Conservation (phyloP, 306 rosid species). For the Pterocarpus santalinus region DNA sequence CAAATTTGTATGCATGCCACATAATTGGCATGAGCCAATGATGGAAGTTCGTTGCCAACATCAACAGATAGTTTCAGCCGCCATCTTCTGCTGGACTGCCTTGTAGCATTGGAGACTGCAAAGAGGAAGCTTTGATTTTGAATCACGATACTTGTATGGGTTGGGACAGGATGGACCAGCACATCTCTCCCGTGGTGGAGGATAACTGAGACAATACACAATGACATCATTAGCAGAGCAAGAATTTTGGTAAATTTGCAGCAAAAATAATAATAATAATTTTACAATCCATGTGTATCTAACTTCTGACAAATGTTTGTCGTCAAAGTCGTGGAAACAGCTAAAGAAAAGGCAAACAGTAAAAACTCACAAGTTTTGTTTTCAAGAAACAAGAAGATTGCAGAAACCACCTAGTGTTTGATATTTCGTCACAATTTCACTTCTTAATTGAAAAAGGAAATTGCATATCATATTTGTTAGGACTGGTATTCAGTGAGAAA, state of each 20-base stretch:
- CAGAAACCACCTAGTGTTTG: slow-evolving; percentile 4
- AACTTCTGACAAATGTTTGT: slow-evolving; percentile 11
- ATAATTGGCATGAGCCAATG: slow-evolving; percentile 36
- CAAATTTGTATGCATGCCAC: slow-evolving; percentile 37
- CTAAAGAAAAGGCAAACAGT: neutral
- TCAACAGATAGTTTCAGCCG: slow-evolving; percentile 54
- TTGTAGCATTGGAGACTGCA: slow-evolving; percentile 95
- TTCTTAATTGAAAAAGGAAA: neutral
- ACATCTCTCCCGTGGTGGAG: slow-evolving; percentile 85
- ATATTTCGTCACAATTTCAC: neutral
- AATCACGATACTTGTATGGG: slow-evolving; percentile 87
- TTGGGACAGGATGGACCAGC: slow-evolving; percentile 82
- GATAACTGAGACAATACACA: slow-evolving; percentile 72
- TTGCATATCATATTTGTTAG: neutral
- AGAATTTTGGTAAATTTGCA: slow-evolving; percentile 6
- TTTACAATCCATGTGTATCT: slow-evolving; percentile 21
- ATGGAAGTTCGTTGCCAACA: slow-evolving; percentile 32
- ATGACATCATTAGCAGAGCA: slow-evolving; percentile 34
- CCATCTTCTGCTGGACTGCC: slow-evolving; percentile 56
- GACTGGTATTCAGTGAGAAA: too few species aligned
- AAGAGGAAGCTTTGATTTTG: slow-evolving; percentile 84
- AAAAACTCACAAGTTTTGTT: neutral
- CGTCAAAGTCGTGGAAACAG: slow-evolving; percentile 30
- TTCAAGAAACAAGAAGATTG: neutral
- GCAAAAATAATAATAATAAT: neutral